Conservation (phyloP, 139 green algal genomes). For the Yamagishiella unicocca region DNA sequence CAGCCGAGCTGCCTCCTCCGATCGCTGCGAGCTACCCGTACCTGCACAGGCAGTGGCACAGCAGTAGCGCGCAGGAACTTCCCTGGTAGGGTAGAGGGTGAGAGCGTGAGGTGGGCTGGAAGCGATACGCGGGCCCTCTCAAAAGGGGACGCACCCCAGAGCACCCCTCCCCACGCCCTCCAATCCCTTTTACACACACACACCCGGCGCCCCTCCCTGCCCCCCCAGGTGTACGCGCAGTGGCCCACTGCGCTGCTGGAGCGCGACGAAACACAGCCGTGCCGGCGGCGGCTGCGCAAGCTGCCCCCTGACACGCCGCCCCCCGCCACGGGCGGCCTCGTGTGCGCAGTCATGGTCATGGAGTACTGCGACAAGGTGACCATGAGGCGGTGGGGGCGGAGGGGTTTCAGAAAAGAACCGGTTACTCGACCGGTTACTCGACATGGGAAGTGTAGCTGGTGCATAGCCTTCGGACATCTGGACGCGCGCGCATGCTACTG, state of each 20-base stretch:
- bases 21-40: too few relatives aligned
- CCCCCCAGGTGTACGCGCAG: conserved; percentile 45
- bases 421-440: too few relatives aligned
- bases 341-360: conserved; percentile 58
- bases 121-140: neutral
- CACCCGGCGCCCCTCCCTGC: neutral
- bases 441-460: too few relatives aligned
- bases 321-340: conserved; percentile 26
- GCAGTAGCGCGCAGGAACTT: too few relatives aligned
- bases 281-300: conserved; percentile 39
- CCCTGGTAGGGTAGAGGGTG: neutral
- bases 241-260: conserved; percentile 47
- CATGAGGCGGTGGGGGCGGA: neutral
- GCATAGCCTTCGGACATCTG: too few relatives aligned
- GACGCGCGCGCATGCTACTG: too few relatives aligned
- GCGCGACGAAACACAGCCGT: conserved; percentile 48
- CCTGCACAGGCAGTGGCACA: too few relatives aligned
- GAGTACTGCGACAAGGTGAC: conserved; percentile 56
- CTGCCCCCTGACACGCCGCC: conserved; percentile 38
- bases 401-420: too few relatives aligned
- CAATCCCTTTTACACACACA: neutral
- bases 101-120: neutral
- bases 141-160: neutral
- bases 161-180: neutral
- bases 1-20: too few relatives aligned